Conservation (phyloP, 306 rosid species). For the Castanea crenata region DNA sequence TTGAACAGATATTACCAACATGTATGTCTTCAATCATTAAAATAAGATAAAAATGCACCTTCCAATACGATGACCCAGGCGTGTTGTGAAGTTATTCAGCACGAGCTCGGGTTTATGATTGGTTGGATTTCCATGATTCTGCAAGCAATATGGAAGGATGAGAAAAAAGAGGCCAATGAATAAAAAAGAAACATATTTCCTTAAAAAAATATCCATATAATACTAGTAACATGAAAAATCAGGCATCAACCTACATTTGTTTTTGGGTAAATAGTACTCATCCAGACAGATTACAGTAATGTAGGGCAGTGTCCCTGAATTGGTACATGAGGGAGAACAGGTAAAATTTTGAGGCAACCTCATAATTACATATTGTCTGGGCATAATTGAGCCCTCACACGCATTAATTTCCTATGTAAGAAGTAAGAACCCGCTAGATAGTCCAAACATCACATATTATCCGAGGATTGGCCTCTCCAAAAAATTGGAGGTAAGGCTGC, state of each 20-base stretch:
- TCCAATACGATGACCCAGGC: slow-evolving; percentile 87
- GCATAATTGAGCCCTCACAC: too few species aligned
- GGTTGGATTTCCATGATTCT: slow-evolving; percentile 96
- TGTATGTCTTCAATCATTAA: background rate
- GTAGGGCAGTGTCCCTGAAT: too few species aligned
- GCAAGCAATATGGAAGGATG: slow-evolving; percentile 16
- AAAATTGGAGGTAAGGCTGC: background rate
- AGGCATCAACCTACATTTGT: background rate
- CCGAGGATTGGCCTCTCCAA: background rate
- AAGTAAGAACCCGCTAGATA: too few species aligned
- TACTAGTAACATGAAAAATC: background rate
- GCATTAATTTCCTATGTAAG: too few species aligned
- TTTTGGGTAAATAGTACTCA: too few species aligned
- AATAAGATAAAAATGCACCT: slow-evolving; percentile 46
- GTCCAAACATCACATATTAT: too few species aligned
- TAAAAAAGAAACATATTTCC: background rate
- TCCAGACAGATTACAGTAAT: too few species aligned
- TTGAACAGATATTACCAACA: slow-evolving; percentile 1
- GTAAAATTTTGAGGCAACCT: too few species aligned
- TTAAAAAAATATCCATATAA: background rate
- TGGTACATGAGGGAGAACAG: too few species aligned
- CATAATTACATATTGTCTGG: too few species aligned
- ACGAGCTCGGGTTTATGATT: slow-evolving; percentile 90
- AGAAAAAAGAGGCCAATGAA: slow-evolving; percentile 7
- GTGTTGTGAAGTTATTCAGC: slow-evolving; percentile 73